A percentile compares a stretch with the other conserved stretches of the same genome.
Conservation (phyloP, 441 rosid genomes). For the Erodium moschatum region DNA sequence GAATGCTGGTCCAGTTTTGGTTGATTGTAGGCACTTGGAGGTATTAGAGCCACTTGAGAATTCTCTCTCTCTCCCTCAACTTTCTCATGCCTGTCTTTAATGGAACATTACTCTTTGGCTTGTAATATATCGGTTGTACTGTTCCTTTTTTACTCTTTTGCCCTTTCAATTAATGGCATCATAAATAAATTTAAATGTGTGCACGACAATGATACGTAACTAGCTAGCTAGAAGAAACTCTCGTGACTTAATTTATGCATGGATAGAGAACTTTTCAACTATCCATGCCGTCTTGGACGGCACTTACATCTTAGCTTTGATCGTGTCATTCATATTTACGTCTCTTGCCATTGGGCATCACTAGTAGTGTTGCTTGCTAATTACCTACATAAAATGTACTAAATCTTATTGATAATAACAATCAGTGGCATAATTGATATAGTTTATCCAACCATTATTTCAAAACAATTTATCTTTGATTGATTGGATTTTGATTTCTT, state of each 20-base stretch:
- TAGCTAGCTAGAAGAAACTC: background rate
- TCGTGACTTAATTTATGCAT: background rate
- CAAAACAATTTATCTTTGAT: too few relatives aligned
- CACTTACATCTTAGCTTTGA: background rate
- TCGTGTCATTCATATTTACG: too few relatives aligned
- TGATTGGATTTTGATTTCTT: too few relatives aligned
- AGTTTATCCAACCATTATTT: too few relatives aligned
- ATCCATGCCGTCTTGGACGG: background rate
- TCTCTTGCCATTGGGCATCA: too few relatives aligned
- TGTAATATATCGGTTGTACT: background rate
- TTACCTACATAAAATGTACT: too few relatives aligned
- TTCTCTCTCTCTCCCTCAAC: background rate
- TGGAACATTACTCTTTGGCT: background rate
- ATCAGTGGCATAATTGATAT: too few relatives aligned
- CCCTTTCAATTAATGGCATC: background rate
- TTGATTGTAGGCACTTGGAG: background rate
- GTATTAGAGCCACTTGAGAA: background rate
- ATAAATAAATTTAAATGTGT: too few relatives aligned
- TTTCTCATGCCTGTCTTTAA: slow-evolving; percentile 7
- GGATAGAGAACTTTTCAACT: background rate
- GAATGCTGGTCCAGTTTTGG: background rate
- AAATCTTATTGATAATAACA: too few relatives aligned
- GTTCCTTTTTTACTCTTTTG: background rate
- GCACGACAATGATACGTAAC: background rate
- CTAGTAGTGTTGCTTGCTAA: too few relatives aligned